Evolutionary conservation across 164 flowering plant genomes (phyloP), one percentile per base, ranked within the genome.

Genomic region (Hamamelis virginiana): DNA sequence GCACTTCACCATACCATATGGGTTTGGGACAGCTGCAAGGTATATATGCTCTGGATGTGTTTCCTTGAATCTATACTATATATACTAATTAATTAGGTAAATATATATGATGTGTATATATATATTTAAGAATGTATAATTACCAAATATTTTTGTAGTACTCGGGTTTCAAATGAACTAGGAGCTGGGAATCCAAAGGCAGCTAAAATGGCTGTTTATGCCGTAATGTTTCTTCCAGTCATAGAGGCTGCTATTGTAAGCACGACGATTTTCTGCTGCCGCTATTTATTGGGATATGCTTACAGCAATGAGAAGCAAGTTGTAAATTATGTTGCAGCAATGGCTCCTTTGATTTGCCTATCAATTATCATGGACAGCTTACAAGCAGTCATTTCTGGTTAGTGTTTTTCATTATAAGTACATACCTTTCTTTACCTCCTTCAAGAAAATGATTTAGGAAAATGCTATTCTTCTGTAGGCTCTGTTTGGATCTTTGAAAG

Each of bases 371-470:
- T 69, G 69, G 84, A 83, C 75, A 67, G 81, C 68, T 8, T 83
- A 21, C 82, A 75, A 69, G 79, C 68, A n/a, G 80, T 77, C 4
- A 69, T 83, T 69, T 78, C 82, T 9, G 86, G 84, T 83, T 59
- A 43, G 68, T 46, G 27, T 28, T 33, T 25, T 22, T 5, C 2
- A 33, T 33, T 33, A 33, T 33, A 33, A 6, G n/a, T n/a, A n/a
- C 33, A 3, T 59, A 28, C 18, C 25, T 33, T 38, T 22, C 12
- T 28, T 21, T 8, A 1, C n/a, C 16, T 10, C 9, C 1, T 5
- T 18, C 22, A 41, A 27, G 43, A 16, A 64, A 5, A 16, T 61
- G 19, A 27, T 38, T 8, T n/a, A n/a, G n/a, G n/a, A n/a, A n/a
- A n/a, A n/a, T n/a, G n/a, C n/a, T n/a, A n/a, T n/a, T n/a, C n/a